A percentile compares a stretch with the other conserved stretches of the same genome.
These are phyloP conservation scores for Gossypium stocksii DNA, from an alignment of 345 rosid genomes.

Conservation along the genomic window DNA sequence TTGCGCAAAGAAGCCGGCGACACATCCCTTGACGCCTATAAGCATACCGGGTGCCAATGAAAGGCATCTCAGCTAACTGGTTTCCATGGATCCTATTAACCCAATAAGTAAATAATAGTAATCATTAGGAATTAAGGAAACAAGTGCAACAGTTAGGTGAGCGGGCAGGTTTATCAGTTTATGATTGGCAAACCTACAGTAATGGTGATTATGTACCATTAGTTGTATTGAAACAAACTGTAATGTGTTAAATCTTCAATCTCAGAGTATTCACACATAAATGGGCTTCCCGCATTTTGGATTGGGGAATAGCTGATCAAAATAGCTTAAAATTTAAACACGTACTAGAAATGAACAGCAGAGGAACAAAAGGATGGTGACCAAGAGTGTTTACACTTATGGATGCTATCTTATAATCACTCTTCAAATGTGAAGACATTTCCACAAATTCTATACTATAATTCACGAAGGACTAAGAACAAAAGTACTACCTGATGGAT, in stretches of 20 bases:
- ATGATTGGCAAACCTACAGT: neutral
- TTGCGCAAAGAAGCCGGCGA: constrained; percentile 71
- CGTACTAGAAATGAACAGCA: neutral
- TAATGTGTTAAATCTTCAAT: neutral
- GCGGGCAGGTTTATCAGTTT: neutral
- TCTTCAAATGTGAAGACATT: constrained; percentile 5
- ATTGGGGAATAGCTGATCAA: neutral
- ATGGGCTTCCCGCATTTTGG: neutral
- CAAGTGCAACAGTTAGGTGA: neutral
- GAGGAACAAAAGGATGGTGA: neutral
- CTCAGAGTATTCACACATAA: neutral
- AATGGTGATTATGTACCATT: neutral
- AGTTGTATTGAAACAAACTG: neutral
- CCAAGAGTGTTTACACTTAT: neutral
- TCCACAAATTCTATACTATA: neutral
- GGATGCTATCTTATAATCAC: neutral
- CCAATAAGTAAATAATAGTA: constrained; percentile 9
- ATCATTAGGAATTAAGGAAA: constrained; percentile 11
- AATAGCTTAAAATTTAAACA: neutral
- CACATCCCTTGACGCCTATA: constrained; percentile 97
- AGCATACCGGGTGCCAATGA: constrained; percentile 79
- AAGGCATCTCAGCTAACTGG: constrained; percentile 94
- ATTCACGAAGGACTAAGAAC: neutral
- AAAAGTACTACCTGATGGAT: constrained; percentile 63
- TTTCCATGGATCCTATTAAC: constrained; percentile 74